phyloP scores from a whole-genome alignment of 768 basidiomycete species.

The Lepiota brunneoincarnata region DNA sequence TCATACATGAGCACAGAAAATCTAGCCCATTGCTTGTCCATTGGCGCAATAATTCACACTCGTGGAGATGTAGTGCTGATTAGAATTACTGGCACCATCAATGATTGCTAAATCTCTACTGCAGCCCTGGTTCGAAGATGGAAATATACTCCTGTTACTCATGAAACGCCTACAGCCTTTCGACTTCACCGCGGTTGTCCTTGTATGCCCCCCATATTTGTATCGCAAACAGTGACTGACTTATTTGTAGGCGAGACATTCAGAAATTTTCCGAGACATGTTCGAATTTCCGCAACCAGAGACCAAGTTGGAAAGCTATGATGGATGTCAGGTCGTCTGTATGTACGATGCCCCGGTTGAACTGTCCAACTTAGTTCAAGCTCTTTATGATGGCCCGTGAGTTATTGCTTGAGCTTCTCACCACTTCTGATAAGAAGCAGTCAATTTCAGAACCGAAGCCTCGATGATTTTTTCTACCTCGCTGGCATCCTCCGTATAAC shows the following conservation, averaged over 20 bases:
- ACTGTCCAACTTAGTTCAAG: constrained; percentile 47
- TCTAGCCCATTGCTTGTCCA: constrained; percentile 11
- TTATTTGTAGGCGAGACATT: constrained; percentile 43
- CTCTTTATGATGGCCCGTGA: constrained; percentile 57
- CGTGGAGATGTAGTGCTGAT: constrained; percentile 4
- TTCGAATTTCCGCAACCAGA: constrained; percentile 44
- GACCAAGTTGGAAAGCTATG: constrained; percentile 30
- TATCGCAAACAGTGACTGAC: neutral
- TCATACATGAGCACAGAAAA: neutral
- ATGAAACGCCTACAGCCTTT: constrained; percentile 42
- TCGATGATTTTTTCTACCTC: constrained; percentile 55
- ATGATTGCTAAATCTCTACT: neutral
- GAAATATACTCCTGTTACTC: constrained; percentile 49
- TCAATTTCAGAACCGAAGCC: constrained; percentile 33
- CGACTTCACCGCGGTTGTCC: constrained; percentile 50
- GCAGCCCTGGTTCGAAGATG: constrained; percentile 60
- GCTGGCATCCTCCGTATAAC: constrained; percentile 56
- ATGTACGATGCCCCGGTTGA: constrained; percentile 53
- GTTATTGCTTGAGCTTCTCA: constrained; percentile 19
- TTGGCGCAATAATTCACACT: constrained; percentile 11
- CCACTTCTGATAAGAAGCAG: constrained; percentile 18
- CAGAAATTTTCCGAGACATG: constrained; percentile 56
- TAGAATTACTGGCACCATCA: neutral
- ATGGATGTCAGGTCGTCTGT: constrained; percentile 47
- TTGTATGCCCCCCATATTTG: constrained; percentile 22